Evolutionary conservation across 495 filamentous ascomycete genomes (phyloP), one percentile per base, ranked within the genome.

Genomic region (Emericellopsis terricola): DNA sequence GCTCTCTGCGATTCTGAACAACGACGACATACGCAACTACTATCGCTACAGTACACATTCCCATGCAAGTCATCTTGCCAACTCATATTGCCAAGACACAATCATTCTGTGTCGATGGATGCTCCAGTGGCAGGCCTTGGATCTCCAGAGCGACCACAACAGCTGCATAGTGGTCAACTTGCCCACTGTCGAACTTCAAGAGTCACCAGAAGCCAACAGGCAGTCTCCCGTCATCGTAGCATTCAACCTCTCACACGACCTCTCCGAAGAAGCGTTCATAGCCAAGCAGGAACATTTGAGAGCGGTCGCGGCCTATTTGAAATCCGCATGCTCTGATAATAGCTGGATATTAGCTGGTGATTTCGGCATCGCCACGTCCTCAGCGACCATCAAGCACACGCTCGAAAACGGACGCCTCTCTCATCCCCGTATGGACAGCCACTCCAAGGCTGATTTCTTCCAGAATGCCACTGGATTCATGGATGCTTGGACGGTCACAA

Each of bases 291-390:
- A 38, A 1, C 66, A 74, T 33, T 41, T 72, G 19, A 47, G 53
- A 29, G 49, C 46, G 21, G 18, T 71, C 9, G 40, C 63, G 8
- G 37, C 35, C n/a, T 52, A 68, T 40, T 37, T 73, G 9, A 43
- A 41, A 1, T 28, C 31, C 1, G 28, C 28, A 2, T 57, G 65
- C 29, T 34, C 46, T 16, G 19, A 32, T 1, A 53, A 58, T 37
- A 49, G 57, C 15, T 69, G 59, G 54, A 54, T 73, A 27, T 36
- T 74, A 19, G 68, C 61, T 2, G 71, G 71, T 1, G 70, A 73
- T 43, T 69, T 71, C 47, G 73, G 73, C 36, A 44, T 73, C 13
- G 48, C 59, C 4, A 69, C 64, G 4, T 73, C 69, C 1, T 41
- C 48, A 19, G 53, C 55, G 29, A 58, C 60, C 4, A 61, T 72